These are phyloP conservation scores for Somion occarium DNA, from an alignment of 1,284 basidiomycete genomes.

Conservation along the genomic window DNA sequence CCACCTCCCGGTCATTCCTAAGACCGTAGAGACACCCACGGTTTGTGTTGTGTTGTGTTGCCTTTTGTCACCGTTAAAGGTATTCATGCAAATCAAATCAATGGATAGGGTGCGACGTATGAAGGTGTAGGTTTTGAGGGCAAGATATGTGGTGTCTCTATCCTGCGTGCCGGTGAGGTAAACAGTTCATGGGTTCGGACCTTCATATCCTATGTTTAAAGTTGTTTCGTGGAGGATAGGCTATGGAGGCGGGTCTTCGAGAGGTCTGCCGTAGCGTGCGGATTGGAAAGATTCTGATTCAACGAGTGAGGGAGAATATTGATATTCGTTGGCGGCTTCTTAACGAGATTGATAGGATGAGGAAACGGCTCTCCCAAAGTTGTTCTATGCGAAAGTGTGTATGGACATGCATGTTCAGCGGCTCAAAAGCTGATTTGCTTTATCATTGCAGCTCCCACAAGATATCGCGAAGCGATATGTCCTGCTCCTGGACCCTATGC, in stretches of 20 bases:
- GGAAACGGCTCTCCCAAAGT: constrained; percentile 84
- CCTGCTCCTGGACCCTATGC: constrained; percentile 95
- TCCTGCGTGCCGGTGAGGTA: constrained; percentile 84
- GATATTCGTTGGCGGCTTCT: background rate
- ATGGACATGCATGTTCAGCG: constrained; percentile 6
- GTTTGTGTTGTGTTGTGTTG: too few relatives aligned
- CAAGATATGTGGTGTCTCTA: constrained; percentile 92
- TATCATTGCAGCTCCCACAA: constrained; percentile 72
- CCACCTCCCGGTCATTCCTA: constrained; percentile 88
- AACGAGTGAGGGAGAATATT: constrained; percentile 57
- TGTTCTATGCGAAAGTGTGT: constrained; percentile 85
- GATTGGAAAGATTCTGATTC: constrained; percentile 93
- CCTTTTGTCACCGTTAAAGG: constrained; percentile 26
- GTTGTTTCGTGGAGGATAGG: constrained; percentile 43
- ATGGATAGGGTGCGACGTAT: constrained; percentile 67
- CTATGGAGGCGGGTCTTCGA: constrained; percentile 91
- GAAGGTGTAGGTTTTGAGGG: constrained; percentile 91
- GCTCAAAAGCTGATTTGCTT: too few relatives aligned
- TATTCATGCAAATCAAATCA: background rate
- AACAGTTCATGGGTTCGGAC: constrained; percentile 15
- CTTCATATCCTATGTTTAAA: background rate
- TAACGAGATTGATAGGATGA: constrained; percentile 65
- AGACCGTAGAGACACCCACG: constrained; percentile 78
- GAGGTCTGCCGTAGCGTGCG: constrained; percentile 91
- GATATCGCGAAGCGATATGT: constrained; percentile 93